Evolutionary conservation across 306 rosid genomes (phyloP).

Genomic region (Herpetospermum pedunculosum): DNA sequence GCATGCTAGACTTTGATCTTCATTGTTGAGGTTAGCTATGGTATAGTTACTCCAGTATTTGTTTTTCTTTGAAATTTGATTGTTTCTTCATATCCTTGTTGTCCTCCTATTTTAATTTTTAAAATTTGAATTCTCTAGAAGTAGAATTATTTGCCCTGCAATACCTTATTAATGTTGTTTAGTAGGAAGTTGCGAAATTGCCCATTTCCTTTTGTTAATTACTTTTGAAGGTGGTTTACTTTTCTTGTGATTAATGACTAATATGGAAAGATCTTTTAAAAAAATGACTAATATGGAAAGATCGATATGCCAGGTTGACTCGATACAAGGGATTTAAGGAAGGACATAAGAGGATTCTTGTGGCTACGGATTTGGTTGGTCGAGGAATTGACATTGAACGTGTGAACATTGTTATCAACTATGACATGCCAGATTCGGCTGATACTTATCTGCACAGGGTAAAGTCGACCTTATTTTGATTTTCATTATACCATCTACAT

Average conservation of each 20-base stretch:
- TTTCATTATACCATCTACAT: neutral
- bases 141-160: neutral
- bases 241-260: neutral
- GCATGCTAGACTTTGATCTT: neutral
- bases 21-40: neutral
- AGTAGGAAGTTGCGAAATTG: neutral
- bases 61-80: neutral
- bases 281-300: neutral
- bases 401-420: slow-evolving; percentile 89
- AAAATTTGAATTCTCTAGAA: neutral
- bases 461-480: neutral
- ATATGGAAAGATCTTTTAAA: neutral
- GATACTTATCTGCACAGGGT: slow-evolving; percentile 98
- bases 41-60: neutral
- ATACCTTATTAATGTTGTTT: neutral
- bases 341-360: slow-evolving; percentile 91
- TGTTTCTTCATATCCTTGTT: neutral
- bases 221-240: neutral
- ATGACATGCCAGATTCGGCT: slow-evolving; percentile 99
- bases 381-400: slow-evolving; percentile 98
- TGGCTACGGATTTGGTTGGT: slow-evolving; percentile 96
- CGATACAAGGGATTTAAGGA: slow-evolving; percentile 97
- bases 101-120: neutral
- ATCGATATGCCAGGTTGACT: slow-evolving; percentile 37
- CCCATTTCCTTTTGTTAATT: neutral